Evolutionary conservation across 2,329 filamentous ascomycete species (phyloP), one percentile per base, ranked within the genome.

Genomic region (Cercospora brassicicola): DNA sequence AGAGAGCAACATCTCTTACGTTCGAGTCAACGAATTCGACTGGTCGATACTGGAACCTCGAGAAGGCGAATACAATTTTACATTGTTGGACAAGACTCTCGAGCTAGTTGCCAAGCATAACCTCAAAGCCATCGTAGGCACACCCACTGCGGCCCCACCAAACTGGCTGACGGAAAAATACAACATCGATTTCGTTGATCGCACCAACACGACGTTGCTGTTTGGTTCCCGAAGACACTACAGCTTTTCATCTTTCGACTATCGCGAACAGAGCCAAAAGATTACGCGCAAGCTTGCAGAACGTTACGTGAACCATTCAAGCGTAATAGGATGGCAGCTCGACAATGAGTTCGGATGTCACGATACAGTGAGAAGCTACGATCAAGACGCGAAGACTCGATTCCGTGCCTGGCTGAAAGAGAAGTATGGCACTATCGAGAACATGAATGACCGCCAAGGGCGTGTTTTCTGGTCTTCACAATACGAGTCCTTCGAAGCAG

Each of bases 311-410:
- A 73, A 72, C 30, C 69, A 71, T 48, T 67, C 70, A 6, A 62
- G 59, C 33, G 68, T 73, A 6, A 67, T 69, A 36, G 70, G 62
- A 11, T 74, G 71, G 73, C 73, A 73, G 51, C 64, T 74, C 3
- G 73, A 74, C 61, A 74, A 73, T 23, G 73, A 74, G 55, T 74
- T 74, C 57, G 73, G 73, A 36, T 74, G 73, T 28, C 73, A 74
- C 55, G 72, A 73, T 45, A 74, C 73, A 2, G 73, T 74, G 0
- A 65, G 72, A 7, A 70, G 70, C 53, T 74, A 74, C 53, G 73
- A 74, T 31, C 65, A 71, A 9, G 69, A 74, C 28, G 73, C 73
- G n/a, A 70, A 69, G 13, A 70, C 33, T 7, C 68, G 73, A n/a
- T 74, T 73, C 60, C 63, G 71, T 30, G 64, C 65, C 2, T 74